Conservation (phyloP, 768 basidiomycete species). For the Lentinus tigrinus region DNA sequence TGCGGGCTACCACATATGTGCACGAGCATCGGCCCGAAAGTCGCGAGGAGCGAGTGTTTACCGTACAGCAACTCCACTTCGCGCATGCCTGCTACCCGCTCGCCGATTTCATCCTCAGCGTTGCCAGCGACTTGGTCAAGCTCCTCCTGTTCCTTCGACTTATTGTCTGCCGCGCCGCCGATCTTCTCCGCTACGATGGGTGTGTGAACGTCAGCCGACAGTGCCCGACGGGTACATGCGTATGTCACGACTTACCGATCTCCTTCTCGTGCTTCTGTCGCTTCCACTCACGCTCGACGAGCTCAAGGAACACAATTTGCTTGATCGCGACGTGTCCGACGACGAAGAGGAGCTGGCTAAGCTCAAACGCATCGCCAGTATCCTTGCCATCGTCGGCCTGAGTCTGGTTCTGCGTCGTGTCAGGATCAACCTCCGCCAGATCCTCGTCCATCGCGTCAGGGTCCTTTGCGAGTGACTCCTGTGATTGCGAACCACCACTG, state of each 20-base stretch:
- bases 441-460: slow-evolving; percentile 60
- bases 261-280: slow-evolving; percentile 89
- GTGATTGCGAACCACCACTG: slow-evolving; percentile 15
- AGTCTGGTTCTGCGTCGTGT: slow-evolving; percentile 5
- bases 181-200: slow-evolving; percentile 56
- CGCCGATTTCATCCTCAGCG: slow-evolving; percentile 97
- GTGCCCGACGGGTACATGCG: neutral
- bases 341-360: slow-evolving; percentile 92
- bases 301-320: slow-evolving; percentile 93
- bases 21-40: slow-evolving; percentile 89
- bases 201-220: neutral
- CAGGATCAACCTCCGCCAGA: slow-evolving; percentile 21
- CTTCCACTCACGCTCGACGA: slow-evolving; percentile 96
- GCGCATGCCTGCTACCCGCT: slow-evolving; percentile 78
- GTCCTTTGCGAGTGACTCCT: slow-evolving; percentile 34
- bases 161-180: slow-evolving; percentile 33
- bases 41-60: slow-evolving; percentile 70
- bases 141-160: slow-evolving; percentile 69
- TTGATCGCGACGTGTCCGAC: slow-evolving; percentile 98
- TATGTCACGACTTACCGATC: slow-evolving; percentile 49
- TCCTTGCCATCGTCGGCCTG: slow-evolving; percentile 40
- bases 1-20: slow-evolving; percentile 89
- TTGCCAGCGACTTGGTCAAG: slow-evolving; percentile 97
- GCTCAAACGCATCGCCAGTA: slow-evolving; percentile 77
- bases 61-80: slow-evolving; percentile 90